Base-by-base conservation (phyloP, 2,329 filamentous ascomycete species). In the Blastomyces gilchristii region DNA sequence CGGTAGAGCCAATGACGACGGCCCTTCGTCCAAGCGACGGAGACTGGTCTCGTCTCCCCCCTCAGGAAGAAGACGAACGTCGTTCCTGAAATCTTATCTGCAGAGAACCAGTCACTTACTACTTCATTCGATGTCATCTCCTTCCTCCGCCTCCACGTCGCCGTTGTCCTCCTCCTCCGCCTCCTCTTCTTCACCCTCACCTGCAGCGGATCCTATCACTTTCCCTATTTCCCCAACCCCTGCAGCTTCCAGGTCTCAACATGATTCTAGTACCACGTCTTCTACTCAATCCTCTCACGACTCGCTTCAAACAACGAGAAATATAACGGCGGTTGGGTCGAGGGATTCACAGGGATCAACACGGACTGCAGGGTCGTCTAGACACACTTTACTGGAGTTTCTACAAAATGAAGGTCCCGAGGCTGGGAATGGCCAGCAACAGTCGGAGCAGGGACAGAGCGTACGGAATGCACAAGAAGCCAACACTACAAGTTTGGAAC, bases 1-100 rank as follows among this genome's bases (percentile, higher is more conserved):
- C 69, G 65, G 69, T 64, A 41, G 64, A 68, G 69, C 72, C 70
- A 67, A 74, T 75, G 73, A 71, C 68, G 70, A 63, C 50, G 70
- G 64, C 50, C 69, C 67, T 68, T 69, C 68, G 64, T 68, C 66
- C 47, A 70, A 71, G 65, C 69, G 71, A 65, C 70, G 72, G 72
- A 73, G 72, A 69, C 68, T 73, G 69, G 68, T 69, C 67, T 72
- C 71, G 63, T 69, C 70, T 68, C 64, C 66, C 62, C 54, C 62
- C 54, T 60, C 49, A 2, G 25, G 37, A 45, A 37, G n/a, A 57
- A 62, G 65, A 66, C 64, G 63, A 66, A 66, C 62, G 18, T 22
- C 50, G 22, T 41, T 49, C 28, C 18, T 64, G 31, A 61, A 62
- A 14, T 54, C 43, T 34, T 39, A n/a, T 34, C 41, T 4, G 11